Evolutionary conservation across 106 monocot genomes (phyloP), one percentile per base, ranked within the genome.

Genomic region (Agapanthus africanus): DNA sequence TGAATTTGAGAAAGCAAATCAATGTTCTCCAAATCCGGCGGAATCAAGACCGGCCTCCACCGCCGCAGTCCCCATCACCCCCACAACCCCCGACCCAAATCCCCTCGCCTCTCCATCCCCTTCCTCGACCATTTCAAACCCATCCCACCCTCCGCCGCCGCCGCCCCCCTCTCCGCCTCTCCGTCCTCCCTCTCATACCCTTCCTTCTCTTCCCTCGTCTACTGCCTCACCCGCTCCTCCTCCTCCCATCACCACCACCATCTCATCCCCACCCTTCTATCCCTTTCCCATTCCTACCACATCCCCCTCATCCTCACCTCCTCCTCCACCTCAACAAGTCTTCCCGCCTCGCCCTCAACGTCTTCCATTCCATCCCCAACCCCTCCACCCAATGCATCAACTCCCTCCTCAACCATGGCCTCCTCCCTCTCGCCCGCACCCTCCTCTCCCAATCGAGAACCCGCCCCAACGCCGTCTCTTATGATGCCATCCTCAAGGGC

Each of bases 401-500:
- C 67, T 80, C 69, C 77, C 67, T 87, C 32, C 84, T 97, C 50
- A 69, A 91, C 35, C 81, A 82, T 22, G 79, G 69, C 19, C 59
- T 65, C 31, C 57, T 75, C 39, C 60, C 36, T 16, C 18, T 46
- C 0, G 91, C 95, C 11, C 75, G 65, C 59, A 15, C 38, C 28
- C 33, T 88, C 4, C 75, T 79, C 66, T 59, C 62, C 7, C 40
- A 78, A 32, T 35, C 79, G 4, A 65, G 73, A 10, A n/a, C 81
- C 54, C 78, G 77, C 11, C 78, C 87, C 2, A 99, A 93, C 52
- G 51, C 63, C 3, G 79, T 99, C 27, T 93, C 93, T 1, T 99
- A 87, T 72, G 93, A 99, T 65, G 73, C 90, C 5, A 21, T 93
- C 57, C 69, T 99, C 54, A 90, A 90, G 65, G 90, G 90, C 0